A percentile compares a stretch with the other conserved stretches of the same genome.
phyloP scores from a whole-genome alignment of 1,284 basidiomycete genomes.

The Boletus subluridellus region DNA sequence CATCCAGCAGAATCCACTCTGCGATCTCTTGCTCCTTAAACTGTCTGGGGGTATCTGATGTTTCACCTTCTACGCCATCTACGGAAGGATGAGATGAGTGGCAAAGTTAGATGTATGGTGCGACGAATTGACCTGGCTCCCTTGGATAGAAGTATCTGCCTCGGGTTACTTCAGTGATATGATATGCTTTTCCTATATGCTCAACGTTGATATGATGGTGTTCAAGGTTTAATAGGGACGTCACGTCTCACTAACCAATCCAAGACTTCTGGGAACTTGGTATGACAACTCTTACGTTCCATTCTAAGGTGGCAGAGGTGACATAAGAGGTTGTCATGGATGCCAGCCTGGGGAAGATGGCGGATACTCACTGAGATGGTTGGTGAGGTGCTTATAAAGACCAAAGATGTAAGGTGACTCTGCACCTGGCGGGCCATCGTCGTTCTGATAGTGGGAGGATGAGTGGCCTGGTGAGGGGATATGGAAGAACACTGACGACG shows the following conservation, averaged over 20 bases:
- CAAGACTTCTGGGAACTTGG: constrained; percentile 88
- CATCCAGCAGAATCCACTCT: constrained; percentile 87
- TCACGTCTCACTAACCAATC: constrained; percentile 56
- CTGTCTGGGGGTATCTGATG: constrained; percentile 56
- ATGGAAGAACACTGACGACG: constrained; percentile 43
- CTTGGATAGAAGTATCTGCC: constrained; percentile 83
- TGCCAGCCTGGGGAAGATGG: background rate
- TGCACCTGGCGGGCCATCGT: constrained; percentile 80
- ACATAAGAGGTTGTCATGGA: constrained; percentile 11
- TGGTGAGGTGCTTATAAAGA: constrained; percentile 66
- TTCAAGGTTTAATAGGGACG: constrained; percentile 1
- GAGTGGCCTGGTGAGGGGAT: constrained; percentile 8
- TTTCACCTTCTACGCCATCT: constrained; percentile 71
- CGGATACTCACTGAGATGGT: constrained; percentile 52
- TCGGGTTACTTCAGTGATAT: constrained; percentile 73
- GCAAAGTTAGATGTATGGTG: background rate
- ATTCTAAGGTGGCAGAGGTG: constrained; percentile 46
- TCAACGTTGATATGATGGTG: constrained; percentile 2
- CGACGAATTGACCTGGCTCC: constrained; percentile 43
- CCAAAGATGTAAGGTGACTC: constrained; percentile 85
- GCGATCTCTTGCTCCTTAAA: constrained; percentile 72
- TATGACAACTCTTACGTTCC: constrained; percentile 86
- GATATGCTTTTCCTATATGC: constrained; percentile 71
- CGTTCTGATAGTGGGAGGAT: constrained; percentile 51
- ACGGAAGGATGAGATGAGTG: constrained; percentile 11